Conservation (phyloP, 257 asterid species). For the Jaltomata sinuosa region DNA sequence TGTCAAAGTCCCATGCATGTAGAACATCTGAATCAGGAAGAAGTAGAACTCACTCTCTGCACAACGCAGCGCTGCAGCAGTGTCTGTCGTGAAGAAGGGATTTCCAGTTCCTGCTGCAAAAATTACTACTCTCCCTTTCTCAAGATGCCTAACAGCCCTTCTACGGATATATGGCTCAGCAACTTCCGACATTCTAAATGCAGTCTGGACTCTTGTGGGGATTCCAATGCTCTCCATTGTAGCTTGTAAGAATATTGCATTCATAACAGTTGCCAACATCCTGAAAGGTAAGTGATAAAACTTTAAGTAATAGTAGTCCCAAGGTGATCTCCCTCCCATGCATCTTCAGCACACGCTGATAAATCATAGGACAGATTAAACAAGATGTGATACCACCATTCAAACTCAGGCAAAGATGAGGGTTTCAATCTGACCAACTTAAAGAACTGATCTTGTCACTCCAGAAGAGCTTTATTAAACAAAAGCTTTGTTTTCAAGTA, state of each 20-base stretch:
- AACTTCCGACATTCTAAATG: conserved; percentile 97
- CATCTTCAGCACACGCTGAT: not conserved
- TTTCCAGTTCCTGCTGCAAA: conserved; percentile 98
- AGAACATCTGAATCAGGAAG: not conserved
- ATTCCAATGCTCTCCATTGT: conserved; percentile 97
- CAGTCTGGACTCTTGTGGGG: conserved; percentile 98
- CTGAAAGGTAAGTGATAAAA: conserved; percentile 24
- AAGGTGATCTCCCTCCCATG: not conserved
- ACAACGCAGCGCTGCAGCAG: conserved; percentile 94
- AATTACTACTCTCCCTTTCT: conserved; percentile 95
- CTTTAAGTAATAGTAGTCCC: not conserved
- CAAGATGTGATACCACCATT: not conserved
- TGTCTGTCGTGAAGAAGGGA: conserved; percentile 99
- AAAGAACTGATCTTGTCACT: not conserved
- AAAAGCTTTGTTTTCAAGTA: not conserved
- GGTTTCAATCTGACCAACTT: not conserved
- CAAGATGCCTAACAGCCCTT: conserved; percentile 92
- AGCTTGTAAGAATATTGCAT: conserved; percentile 94
- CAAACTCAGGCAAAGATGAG: not conserved
- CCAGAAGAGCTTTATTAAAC: not conserved
- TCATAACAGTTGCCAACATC: conserved; percentile 99
- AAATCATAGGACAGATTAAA: not conserved
- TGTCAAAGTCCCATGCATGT: not conserved
- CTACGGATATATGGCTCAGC: conserved; percentile 96
- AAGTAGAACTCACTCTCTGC: conserved; percentile 75